A percentile compares a stretch with the other conserved stretches of the same genome.
These are phyloP conservation scores for Botrytis sinoallii DNA, from an alignment of 2,329 filamentous ascomycete species.

Conservation along the genomic window DNA sequence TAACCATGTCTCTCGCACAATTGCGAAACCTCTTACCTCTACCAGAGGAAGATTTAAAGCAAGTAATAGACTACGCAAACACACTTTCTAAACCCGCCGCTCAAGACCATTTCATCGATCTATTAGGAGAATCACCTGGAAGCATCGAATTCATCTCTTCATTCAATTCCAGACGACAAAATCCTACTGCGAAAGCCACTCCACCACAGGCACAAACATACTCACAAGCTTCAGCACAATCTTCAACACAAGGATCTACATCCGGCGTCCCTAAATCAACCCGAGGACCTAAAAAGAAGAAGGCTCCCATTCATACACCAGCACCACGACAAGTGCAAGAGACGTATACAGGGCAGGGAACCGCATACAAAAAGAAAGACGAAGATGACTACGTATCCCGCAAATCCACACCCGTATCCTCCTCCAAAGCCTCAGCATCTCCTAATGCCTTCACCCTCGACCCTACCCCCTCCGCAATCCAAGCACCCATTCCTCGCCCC, in stretches of 20 bases:
- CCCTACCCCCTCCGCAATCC: slow-evolving; percentile 51
- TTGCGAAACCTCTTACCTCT: slow-evolving; percentile 78
- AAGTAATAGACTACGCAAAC: slow-evolving; percentile 78
- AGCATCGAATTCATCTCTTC: slow-evolving; percentile 68
- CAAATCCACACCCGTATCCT: slow-evolving; percentile 41
- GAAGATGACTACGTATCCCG: slow-evolving; percentile 68
- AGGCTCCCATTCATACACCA: slow-evolving; percentile 60
- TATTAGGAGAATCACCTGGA: slow-evolving; percentile 82
- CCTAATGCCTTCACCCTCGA: slow-evolving; percentile 41
- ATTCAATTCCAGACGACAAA: slow-evolving; percentile 66
- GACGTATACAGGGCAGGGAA: slow-evolving; percentile 56
- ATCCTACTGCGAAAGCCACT: slow-evolving; percentile 35
- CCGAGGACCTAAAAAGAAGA: slow-evolving; percentile 55
- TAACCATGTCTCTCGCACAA: slow-evolving; percentile 54
- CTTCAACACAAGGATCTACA: slow-evolving; percentile 12
- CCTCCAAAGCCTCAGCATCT: slow-evolving; percentile 35
- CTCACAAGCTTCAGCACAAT: slow-evolving; percentile 14
- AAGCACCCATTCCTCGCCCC: slow-evolving; percentile 41
- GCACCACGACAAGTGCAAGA: slow-evolving; percentile 62
- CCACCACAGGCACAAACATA: slow-evolving; percentile 19
- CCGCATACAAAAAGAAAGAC: slow-evolving; percentile 71
- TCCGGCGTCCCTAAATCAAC: slow-evolving; percentile 47
- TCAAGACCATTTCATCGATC: slow-evolving; percentile 79
- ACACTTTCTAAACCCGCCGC: slow-evolving; percentile 74
- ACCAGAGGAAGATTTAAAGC: slow-evolving; percentile 77